Evolutionary conservation across 169 alveolate species (phyloP).

Genomic region (Plasmodium billcollinsi): DNA sequence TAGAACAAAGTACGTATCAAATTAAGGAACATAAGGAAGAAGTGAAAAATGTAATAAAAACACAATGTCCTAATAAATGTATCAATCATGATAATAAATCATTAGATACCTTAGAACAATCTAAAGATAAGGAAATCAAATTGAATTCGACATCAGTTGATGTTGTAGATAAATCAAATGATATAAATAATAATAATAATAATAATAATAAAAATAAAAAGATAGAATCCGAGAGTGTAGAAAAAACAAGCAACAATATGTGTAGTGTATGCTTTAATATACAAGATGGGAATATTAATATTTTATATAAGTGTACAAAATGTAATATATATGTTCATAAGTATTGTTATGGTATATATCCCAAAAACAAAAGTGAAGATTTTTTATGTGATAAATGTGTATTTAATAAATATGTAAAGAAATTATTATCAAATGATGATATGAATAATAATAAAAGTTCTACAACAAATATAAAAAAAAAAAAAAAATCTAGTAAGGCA

Average conservation of each 20-base stretch:
- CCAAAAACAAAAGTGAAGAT: constrained; percentile 46
- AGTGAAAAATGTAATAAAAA: neutral
- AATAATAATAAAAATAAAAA: constrained; percentile 17
- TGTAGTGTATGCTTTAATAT: constrained; percentile 56
- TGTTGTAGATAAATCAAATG: no score
- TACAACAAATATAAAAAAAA: constrained; percentile 16
- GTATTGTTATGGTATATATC: constrained; percentile 60
- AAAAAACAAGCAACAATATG: constrained; percentile 3
- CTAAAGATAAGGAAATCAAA: no score
- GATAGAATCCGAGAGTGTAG: neutral
- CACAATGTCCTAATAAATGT: neutral
- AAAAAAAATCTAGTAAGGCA: constrained; percentile 13
- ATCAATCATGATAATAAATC: no score
- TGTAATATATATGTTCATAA: constrained; percentile 44
- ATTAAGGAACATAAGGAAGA: neutral
- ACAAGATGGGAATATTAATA: constrained; percentile 34
- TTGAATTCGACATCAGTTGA: no score
- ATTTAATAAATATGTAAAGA: constrained; percentile 6
- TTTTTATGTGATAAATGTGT: constrained; percentile 57
- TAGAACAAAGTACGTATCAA: no score
- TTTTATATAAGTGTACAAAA: constrained; percentile 26
- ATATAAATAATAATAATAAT: neutral
- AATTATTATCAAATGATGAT: constrained; percentile 4
- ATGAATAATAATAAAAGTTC: neutral
- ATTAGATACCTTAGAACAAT: no score